Evolutionary conservation across 2,329 filamentous ascomycete genomes (phyloP).

Genomic region (Alternaria brassicicola): DNA sequence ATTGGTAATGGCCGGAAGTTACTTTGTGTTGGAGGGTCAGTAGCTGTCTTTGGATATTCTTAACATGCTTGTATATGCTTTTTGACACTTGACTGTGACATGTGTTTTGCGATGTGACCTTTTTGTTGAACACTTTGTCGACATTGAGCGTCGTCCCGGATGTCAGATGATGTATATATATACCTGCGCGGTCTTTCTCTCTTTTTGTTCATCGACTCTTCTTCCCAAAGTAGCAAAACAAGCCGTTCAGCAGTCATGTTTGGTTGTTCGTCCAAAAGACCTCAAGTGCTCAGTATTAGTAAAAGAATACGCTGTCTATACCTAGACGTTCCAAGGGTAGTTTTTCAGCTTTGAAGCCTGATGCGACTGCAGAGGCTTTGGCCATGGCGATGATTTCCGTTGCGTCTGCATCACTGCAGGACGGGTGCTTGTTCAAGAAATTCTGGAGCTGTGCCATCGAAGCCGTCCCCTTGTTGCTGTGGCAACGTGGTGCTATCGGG

Average conservation of each 20-base stretch:
- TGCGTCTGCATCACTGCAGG: too few relatives aligned
- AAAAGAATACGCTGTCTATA: too few relatives aligned
- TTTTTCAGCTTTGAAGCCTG: too few relatives aligned
- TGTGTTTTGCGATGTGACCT: neutral
- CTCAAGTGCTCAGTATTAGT: too few relatives aligned
- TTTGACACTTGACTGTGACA: neutral
- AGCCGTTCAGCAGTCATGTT: too few relatives aligned
- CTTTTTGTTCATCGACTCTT: neutral
- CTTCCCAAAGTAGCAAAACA: neutral
- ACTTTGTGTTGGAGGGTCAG: neutral
- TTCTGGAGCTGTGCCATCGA: neutral
- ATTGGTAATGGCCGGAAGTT: slow-evolving; percentile 19
- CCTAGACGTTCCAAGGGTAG: too few relatives aligned
- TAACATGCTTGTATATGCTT: slow-evolving; percentile 12
- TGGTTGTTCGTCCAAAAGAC: too few relatives aligned
- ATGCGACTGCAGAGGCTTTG: too few relatives aligned
- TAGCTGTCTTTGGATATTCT: slow-evolving; percentile 4
- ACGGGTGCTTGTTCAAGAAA: too few relatives aligned
- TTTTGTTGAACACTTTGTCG: neutral
- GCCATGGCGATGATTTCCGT: too few relatives aligned
- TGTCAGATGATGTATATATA: neutral
- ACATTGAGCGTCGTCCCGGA: neutral
- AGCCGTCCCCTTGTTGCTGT: slow-evolving; percentile 12
- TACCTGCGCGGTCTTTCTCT: neutral
- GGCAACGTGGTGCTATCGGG: slow-evolving; percentile 25